These are phyloP conservation scores for Agarophyton chilense DNA, from an alignment of 23 red algal genomes.

Conservation along the genomic window DNA sequence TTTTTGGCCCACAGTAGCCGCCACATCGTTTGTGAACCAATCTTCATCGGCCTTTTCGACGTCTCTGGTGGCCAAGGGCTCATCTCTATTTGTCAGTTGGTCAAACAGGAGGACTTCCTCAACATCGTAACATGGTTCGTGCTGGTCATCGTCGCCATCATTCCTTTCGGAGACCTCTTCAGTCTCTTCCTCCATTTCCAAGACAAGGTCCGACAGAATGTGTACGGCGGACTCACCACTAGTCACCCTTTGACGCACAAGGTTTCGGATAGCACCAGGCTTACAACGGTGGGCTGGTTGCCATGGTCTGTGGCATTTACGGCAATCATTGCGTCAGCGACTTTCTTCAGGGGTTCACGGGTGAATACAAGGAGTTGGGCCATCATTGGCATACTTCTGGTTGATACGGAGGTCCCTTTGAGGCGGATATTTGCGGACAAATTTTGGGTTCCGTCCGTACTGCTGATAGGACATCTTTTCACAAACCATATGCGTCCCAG, in stretches of 20 bases:
- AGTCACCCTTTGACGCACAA: too few relatives aligned
- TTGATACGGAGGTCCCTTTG: background rate
- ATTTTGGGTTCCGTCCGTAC: constrained; percentile 57
- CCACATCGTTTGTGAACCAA: constrained; percentile 15
- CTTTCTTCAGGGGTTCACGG: too few relatives aligned
- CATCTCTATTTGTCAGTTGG: background rate
- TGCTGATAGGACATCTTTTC: constrained; percentile 25
- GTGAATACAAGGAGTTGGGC: too few relatives aligned
- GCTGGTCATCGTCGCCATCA: background rate
- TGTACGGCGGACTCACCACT: too few relatives aligned
- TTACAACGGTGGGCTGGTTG: too few relatives aligned
- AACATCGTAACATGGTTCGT: background rate
- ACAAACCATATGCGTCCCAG: background rate
- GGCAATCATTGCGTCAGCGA: too few relatives aligned
- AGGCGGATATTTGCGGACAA: constrained; percentile 17
- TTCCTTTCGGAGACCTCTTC: background rate
- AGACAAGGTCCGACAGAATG: too few relatives aligned
- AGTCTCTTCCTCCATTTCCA: too few relatives aligned
- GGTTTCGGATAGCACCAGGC: too few relatives aligned
- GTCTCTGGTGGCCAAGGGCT: background rate
- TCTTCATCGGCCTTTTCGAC: constrained; percentile 14
- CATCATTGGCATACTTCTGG: too few relatives aligned
- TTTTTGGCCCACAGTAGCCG: background rate
- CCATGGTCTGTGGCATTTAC: too few relatives aligned
- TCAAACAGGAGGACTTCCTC: constrained; percentile 1